These are phyloP conservation scores for Cadophora sp. DNA, from an alignment of 2,329 filamentous ascomycete genomes.

Conservation along the genomic window DNA sequence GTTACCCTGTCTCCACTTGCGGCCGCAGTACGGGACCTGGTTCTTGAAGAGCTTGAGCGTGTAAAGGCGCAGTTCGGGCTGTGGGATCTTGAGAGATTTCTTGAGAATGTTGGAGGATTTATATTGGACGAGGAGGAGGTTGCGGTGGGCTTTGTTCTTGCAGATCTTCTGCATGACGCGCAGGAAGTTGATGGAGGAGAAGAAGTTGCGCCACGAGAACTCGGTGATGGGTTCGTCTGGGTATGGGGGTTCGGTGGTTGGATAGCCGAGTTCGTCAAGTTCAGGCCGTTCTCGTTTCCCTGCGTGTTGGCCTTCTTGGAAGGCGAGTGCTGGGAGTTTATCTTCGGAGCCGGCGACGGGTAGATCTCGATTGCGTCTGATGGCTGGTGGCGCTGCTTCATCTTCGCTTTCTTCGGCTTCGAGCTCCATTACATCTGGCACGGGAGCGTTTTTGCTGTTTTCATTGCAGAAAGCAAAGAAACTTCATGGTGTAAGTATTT, in stretches of 20 bases:
- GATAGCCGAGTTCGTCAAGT: slow-evolving; percentile 89
- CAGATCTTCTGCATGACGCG: slow-evolving; percentile 98
- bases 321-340: slow-evolving; percentile 43
- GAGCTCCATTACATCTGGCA: slow-evolving; percentile 31
- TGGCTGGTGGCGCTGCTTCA: slow-evolving; percentile 86
- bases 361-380: slow-evolving; percentile 60
- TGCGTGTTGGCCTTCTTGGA: slow-evolving; percentile 42
- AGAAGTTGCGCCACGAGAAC: slow-evolving; percentile 94
- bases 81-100: slow-evolving; percentile 89
- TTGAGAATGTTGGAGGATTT: slow-evolving; percentile 92
- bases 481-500: slow-evolving; percentile 51
- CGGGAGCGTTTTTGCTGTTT: slow-evolving; percentile 58
- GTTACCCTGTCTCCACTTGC: slow-evolving; percentile 97
- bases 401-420: slow-evolving; percentile 60
- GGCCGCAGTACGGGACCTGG: slow-evolving; percentile 95
- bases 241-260: slow-evolving; percentile 69
- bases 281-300: slow-evolving; percentile 52
- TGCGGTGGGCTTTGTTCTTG: slow-evolving; percentile 93
- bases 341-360: slow-evolving; percentile 54
- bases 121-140: slow-evolving; percentile 92
- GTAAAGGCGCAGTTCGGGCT: slow-evolving; percentile 86
- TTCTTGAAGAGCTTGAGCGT: slow-evolving; percentile 98
- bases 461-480: slow-evolving; percentile 91
- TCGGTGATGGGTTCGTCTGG: slow-evolving; percentile 76
- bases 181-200: slow-evolving; percentile 92